These are phyloP conservation scores for Gossypium davidsonii DNA, from an alignment of 441 rosid species.

Conservation along the genomic window DNA sequence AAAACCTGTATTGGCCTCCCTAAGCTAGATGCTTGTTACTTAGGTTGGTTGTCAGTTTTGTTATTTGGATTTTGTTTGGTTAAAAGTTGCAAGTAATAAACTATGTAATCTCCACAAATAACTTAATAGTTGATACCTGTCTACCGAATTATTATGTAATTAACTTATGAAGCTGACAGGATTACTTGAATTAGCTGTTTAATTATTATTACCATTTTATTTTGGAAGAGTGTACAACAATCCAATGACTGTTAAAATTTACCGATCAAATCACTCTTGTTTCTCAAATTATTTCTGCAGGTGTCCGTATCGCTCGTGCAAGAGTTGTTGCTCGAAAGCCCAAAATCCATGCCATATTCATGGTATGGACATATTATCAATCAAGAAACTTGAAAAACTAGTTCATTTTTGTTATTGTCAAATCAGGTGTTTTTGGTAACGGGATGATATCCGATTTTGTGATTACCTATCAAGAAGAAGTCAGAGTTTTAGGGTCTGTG, in stretches of 20 bases:
- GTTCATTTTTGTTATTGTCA: not conserved
- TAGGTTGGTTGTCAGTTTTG: not conserved
- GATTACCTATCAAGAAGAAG: not conserved
- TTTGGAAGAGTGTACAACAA: not conserved
- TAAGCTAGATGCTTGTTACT: not conserved
- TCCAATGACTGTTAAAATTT: not conserved
- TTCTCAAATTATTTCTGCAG: constrained; percentile 38
- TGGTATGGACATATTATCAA: constrained; percentile 36
- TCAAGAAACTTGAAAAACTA: not conserved
- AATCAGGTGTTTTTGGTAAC: not conserved
- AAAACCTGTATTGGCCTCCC: no score
- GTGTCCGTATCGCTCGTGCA: constrained; percentile 92
- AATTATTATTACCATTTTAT: not conserved
- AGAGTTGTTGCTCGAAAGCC: constrained; percentile 86
- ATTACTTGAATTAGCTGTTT: not conserved
- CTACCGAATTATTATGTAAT: not conserved
- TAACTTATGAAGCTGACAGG: not conserved
- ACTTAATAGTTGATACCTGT: not conserved
- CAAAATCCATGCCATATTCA: constrained; percentile 91
- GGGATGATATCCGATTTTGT: not conserved
- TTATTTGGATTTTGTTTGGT: not conserved
- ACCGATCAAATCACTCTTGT: constrained; percentile 6
- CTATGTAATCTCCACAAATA: not conserved
- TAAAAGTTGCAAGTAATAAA: not conserved
- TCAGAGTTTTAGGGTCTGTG: not conserved